These are phyloP conservation scores for Tetraselmis chui DNA, from an alignment of 139 green algal species.

Conservation along the genomic window DNA sequence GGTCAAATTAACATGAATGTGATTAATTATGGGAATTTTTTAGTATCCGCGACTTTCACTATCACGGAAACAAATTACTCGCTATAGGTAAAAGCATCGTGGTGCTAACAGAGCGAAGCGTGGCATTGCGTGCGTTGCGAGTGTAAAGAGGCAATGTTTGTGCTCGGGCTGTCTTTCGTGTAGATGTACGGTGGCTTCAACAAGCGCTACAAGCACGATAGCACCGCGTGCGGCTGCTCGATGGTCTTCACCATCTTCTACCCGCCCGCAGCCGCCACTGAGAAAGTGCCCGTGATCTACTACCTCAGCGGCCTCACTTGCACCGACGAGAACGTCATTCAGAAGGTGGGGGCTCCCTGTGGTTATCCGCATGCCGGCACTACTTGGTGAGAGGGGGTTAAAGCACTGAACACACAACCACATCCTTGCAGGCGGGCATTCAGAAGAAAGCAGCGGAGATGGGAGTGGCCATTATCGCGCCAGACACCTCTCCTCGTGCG, in stretches of 20 bases:
- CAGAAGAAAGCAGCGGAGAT: constrained; percentile 60
- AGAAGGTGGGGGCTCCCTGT: constrained; percentile 49
- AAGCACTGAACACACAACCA: too few relatives aligned
- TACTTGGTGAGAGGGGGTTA: too few relatives aligned
- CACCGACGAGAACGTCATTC: constrained; percentile 86
- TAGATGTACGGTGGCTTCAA: constrained; percentile 56
- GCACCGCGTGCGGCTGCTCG: constrained; percentile 48
- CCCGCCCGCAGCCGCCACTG: constrained; percentile 23
- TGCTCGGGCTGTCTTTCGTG: too few relatives aligned
- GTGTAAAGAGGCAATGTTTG: too few relatives aligned
- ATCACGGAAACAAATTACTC: too few relatives aligned
- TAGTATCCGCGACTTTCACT: too few relatives aligned
- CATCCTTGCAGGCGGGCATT: constrained; percentile 29
- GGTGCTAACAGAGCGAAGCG: too few relatives aligned
- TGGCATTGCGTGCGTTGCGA: too few relatives aligned
- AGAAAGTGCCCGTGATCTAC: constrained; percentile 65
- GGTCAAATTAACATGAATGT: too few relatives aligned
- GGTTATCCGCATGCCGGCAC: too few relatives aligned
- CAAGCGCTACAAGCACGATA: constrained; percentile 58
- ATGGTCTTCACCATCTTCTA: constrained; percentile 76
- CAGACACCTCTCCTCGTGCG: constrained; percentile 80
- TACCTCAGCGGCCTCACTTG: constrained; percentile 91
- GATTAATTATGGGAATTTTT: too few relatives aligned
- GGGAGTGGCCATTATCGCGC: constrained; percentile 68
- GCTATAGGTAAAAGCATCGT: too few relatives aligned